Base-by-base conservation (phyloP, 805 yeast genomes). In the Lipomyces kockii region DNA sequence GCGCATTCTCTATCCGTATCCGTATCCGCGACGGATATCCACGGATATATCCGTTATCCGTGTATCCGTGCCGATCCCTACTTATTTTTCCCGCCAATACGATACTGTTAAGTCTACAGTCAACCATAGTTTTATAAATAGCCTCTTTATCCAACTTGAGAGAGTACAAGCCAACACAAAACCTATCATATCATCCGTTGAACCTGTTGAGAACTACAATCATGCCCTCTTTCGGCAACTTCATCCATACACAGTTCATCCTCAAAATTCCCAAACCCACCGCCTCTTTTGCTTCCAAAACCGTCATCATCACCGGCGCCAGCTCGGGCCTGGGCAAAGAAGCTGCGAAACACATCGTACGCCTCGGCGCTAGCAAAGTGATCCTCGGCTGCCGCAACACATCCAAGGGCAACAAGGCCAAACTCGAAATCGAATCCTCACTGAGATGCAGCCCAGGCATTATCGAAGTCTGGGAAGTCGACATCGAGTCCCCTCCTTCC, bases 251-350 rank as follows among this genome's bases (percentile, higher is more conserved):
- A 51, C 29, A 51, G 25, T 1, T 51, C 25, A 27, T 51, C 25
- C 25, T 51, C 55, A 53, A 53, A 32, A 17, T 53, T 12, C 46
- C 46, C 17, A 56, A 34, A 11, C 46, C 46, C 52, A 22, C 59
- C 14, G 9, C 39, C 51, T 56, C 46, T 14, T 29, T 29, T 29
- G 12, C 46, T 56, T 25, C 52, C 52, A 9, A 60, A 17, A 61
- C 66, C 55, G 67, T 22, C 64, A 61, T 61, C 27, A 59, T 61
- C 35, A 61, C 64, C 32, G 64, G 64, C 39, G 20, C 64, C 25
- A 61, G 34, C 29, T 14, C 39, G 25, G 64, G 64, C 20, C 65
- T 61, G 14, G 64, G 64, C 22, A n/a, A 22, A 11, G 64, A 61
- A 29, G 66, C 64, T 6, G 66, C 64, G 7, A 22, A 20, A 9